Percentiles rank a stretch among this genome's conserved stretches.
These are phyloP conservation scores for Xylariaceae sp. DNA, from an alignment of 2,329 filamentous ascomycete species.

Conservation along the genomic window DNA sequence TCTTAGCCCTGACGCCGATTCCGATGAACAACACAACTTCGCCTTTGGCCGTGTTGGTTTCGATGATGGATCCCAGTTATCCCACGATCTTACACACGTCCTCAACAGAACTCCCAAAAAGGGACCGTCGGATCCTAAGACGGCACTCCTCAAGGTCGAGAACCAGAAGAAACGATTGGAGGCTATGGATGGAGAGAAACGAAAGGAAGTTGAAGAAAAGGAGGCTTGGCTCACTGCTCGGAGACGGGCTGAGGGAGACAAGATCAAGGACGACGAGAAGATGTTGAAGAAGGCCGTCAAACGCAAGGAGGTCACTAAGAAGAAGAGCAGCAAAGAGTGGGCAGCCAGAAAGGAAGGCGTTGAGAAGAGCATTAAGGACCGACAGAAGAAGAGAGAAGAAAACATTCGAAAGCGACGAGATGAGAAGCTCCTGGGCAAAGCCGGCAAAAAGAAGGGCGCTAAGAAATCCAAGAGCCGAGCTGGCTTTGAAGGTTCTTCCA, in stretches of 20 bases:
- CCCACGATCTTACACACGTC: conserved; percentile 59
- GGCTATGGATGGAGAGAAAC: conserved; percentile 71
- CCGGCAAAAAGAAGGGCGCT: conserved; percentile 49
- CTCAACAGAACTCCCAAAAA: conserved; percentile 68
- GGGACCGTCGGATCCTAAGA: conserved; percentile 77
- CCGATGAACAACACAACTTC: conserved; percentile 60
- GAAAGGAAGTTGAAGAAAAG: conserved; percentile 84
- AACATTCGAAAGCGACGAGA: conserved; percentile 71
- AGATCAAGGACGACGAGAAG: conserved; percentile 77
- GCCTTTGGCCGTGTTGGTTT: conserved; percentile 91
- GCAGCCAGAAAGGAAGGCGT: conserved; percentile 66
- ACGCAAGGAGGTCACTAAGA: conserved; percentile 83
- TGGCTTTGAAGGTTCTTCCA: conserved; percentile 66
- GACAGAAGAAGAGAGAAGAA: conserved; percentile 75
- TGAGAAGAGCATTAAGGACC: conserved; percentile 67
- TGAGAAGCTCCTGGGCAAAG: conserved; percentile 58
- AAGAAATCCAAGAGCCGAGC: conserved; percentile 43
- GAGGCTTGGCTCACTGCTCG: conserved; percentile 90
- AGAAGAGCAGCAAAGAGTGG: conserved; percentile 90
- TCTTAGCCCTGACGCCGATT: conserved; percentile 50
- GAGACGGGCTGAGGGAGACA: conserved; percentile 82
- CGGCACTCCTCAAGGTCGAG: conserved; percentile 75
- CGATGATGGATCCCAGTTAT: conserved; percentile 73
- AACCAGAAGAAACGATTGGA: conserved; percentile 78
- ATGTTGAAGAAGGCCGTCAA: conserved; percentile 92